Base-by-base conservation (phyloP, 192 early-diverging fungal genomes). In the Gigaspora rosea region DNA sequence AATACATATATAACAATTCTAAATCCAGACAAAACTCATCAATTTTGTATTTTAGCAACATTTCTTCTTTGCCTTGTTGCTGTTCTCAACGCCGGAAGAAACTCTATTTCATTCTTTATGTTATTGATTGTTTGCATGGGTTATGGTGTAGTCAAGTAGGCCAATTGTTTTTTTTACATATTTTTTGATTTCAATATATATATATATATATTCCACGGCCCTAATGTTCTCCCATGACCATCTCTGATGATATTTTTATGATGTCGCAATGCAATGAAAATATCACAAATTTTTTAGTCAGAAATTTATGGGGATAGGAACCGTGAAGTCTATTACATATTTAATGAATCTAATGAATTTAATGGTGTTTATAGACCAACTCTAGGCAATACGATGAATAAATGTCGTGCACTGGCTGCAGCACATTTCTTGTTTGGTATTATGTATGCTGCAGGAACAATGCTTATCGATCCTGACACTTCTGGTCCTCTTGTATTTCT, bases 21-120 rank as follows among this genome's bases (percentile, higher is more conserved):
- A 27, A 6, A 41, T n/a, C 7, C 2, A 7, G 41, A 41, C 3
- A 22, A 15, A 9, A 16, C 18, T 72, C 22, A 51, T 51, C 49
- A 32, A n/a, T 73, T 68, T 64, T 71, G 8, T 73, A 20, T 22
- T 66, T 32, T 84, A 83, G 80, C 87, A 52, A 82, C 85, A 54
- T 86, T 87, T 22, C 87, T 96, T 67, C 84, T 96, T 11, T 88
- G 92, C 3, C 66, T 95, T 4, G 92, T 93, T 9, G 91, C 94
- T 8, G 75, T 96, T 61, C 80, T 98, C 20, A 95, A 95, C 80
- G 91, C 96, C 8, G 96, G 91, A 10, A 85, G 97, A 73, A 97
- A 95, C 82, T 94, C 93, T 71, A 81, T 98, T 56, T 97, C 97
- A 3, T 94, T 99, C 79, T 98, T 98, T 76, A 95, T 99, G 92